Percentiles rank a stretch among this genome's conserved stretches.
phyloP scores from a whole-genome alignment of 352 stramenopile genomes.

The Phytophthora idaei region DNA sequence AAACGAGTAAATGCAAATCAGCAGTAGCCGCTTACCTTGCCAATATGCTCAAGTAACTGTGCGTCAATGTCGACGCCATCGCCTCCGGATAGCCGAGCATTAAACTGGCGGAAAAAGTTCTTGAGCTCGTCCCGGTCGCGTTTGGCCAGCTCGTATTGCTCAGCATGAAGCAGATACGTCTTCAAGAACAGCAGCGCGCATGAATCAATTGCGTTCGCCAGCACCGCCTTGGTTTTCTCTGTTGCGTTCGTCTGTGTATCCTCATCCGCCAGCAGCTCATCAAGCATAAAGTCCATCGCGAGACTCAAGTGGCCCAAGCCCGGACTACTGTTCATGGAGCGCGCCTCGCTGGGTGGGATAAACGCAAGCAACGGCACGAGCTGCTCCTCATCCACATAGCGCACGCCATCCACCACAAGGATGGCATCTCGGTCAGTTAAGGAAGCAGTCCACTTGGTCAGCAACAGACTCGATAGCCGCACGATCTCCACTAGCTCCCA shows the following conservation, averaged over 20 bases:
- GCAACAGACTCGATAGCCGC: slow-evolving; percentile 44
- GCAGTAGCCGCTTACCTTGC: slow-evolving; percentile 26
- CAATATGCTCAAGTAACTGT: slow-evolving; percentile 33
- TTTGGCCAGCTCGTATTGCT: slow-evolving; percentile 49
- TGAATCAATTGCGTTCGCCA: slow-evolving; percentile 51
- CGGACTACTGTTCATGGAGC: slow-evolving; percentile 51
- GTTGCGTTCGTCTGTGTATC: slow-evolving; percentile 5
- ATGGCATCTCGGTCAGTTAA: slow-evolving; percentile 44
- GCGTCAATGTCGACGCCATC: slow-evolving; percentile 23
- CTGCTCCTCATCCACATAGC: slow-evolving; percentile 63
- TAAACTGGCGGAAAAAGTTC: slow-evolving; percentile 46
- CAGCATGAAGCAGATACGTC: slow-evolving; percentile 60
- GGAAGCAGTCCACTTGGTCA: slow-evolving; percentile 61
- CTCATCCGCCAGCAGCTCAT: slow-evolving; percentile 44
- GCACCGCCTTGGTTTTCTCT: slow-evolving; percentile 3
- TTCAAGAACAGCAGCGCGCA: slow-evolving; percentile 70
- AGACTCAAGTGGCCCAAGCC: slow-evolving; percentile 62
- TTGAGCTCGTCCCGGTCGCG: slow-evolving; percentile 48
- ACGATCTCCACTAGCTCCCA: slow-evolving; percentile 51
- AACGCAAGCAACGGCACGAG: slow-evolving; percentile 59
- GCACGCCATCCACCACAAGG: slow-evolving; percentile 51
- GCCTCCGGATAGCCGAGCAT: slow-evolving; percentile 24
- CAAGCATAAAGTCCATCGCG: slow-evolving; percentile 70
- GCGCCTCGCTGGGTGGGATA: slow-evolving; percentile 49
- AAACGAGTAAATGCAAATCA: background rate